A percentile compares a stretch with the other conserved stretches of the same genome.
These are phyloP conservation scores for Candolleomyces eurysporus DNA, from an alignment of 768 basidiomycete genomes.

Conservation along the genomic window DNA sequence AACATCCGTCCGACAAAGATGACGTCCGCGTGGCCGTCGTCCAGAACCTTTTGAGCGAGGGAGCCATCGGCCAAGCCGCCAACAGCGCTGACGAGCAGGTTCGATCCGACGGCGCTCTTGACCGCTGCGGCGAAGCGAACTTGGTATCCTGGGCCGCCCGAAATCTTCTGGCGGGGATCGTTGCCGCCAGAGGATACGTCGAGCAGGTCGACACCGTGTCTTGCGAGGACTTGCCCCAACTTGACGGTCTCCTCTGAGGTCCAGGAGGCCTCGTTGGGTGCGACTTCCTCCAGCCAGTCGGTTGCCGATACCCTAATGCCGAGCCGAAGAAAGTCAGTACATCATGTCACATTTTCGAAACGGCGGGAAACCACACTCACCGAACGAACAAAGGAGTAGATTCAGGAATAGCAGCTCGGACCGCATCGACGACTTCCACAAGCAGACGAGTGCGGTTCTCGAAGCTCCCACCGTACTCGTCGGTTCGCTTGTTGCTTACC, in stretches of 20 bases:
- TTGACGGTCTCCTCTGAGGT: slow-evolving; percentile 63
- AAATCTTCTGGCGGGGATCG: slow-evolving; percentile 37
- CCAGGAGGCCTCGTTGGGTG: slow-evolving; percentile 65
- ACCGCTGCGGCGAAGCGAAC: slow-evolving; percentile 54
- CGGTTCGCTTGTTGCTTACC: slow-evolving; percentile 57
- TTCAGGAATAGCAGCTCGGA: slow-evolving; percentile 56
- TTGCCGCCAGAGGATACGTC: slow-evolving; percentile 72
- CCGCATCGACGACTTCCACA: slow-evolving; percentile 60
- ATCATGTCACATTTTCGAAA: no score
- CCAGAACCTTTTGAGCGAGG: slow-evolving; percentile 56
- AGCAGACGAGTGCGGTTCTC: slow-evolving; percentile 68
- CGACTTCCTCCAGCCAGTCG: slow-evolving; percentile 65
- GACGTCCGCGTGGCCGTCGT: slow-evolving; percentile 58
- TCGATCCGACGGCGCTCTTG: slow-evolving; percentile 38
- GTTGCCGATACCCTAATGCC: slow-evolving; percentile 57
- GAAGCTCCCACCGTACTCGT: slow-evolving; percentile 69
- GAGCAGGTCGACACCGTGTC: slow-evolving; percentile 71
- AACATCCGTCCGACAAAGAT: slow-evolving; percentile 55
- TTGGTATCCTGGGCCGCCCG: slow-evolving; percentile 43
- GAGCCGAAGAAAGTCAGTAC: not conserved
- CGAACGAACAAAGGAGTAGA: slow-evolving; percentile 71
- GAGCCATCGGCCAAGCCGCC: slow-evolving; percentile 57
- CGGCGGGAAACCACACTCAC: slow-evolving; percentile 24
- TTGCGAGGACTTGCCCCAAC: slow-evolving; percentile 54
- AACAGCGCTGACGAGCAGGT: slow-evolving; percentile 41